Evolutionary conservation across 345 rosid species (phyloP).

Genomic region (Kandelia obovata): DNA sequence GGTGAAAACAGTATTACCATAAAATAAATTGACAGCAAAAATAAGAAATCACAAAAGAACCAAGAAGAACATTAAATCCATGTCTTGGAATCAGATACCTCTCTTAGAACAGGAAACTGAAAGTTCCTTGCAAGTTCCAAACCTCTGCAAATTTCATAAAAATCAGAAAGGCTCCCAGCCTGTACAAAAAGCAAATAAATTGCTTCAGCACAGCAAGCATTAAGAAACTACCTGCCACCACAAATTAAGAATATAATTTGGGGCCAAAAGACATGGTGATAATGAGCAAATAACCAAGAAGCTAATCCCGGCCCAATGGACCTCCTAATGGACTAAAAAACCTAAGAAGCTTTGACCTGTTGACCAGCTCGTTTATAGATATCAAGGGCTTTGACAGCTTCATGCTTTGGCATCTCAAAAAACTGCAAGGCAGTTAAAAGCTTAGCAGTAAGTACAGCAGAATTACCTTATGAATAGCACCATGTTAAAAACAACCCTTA

Average conservation of each 20-base stretch:
- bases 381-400: conserved; percentile 78
- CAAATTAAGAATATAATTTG: neutral
- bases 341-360: conserved; percentile 53
- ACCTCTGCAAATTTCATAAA: conserved; percentile 91
- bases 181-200: conserved; percentile 30
- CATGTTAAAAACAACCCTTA: neutral
- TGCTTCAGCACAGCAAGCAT: conserved; percentile 9
- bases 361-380: conserved; percentile 75
- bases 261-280: neutral
- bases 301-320: too few relatives aligned
- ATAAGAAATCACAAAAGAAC: neutral
- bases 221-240: neutral
- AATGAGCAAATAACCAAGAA: conserved; percentile 1
- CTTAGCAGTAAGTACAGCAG: neutral
- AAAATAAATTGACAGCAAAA: neutral
- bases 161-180: conserved; percentile 90
- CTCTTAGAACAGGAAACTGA: conserved; percentile 90
- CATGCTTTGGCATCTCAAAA: conserved; percentile 97
- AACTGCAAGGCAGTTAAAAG: conserved; percentile 50
- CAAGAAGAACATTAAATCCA: conserved; percentile 7
- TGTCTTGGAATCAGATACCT: conserved; percentile 42
- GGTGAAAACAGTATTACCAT: conserved; percentile 6
- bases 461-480: neutral
- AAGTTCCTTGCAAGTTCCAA: conserved; percentile 98
- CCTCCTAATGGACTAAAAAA: too few relatives aligned